Conservation (phyloP, 352 stramenopile species). For the Globisporangium lucens region DNA sequence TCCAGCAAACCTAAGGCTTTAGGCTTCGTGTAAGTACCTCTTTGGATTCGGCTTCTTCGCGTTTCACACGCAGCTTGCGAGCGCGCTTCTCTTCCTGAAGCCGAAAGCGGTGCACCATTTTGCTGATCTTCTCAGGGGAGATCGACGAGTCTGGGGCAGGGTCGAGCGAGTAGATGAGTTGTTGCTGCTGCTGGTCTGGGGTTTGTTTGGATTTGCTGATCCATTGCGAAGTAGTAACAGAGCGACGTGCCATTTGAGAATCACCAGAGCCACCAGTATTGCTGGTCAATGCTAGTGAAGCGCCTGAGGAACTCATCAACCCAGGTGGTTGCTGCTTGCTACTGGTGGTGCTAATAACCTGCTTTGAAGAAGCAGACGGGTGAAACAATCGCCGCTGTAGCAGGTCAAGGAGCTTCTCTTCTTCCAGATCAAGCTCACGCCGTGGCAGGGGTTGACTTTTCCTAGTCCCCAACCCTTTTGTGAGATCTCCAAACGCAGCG, state of each 20-base stretch:
- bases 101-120: conserved; percentile 40
- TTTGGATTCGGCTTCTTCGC: conserved; percentile 30
- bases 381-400: conserved; percentile 19
- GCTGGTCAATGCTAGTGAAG: conserved; percentile 8
- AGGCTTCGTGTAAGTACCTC: neutral
- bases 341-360: neutral
- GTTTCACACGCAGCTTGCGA: conserved; percentile 25
- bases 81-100: conserved; percentile 35
- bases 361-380: conserved; percentile 5
- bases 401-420: conserved; percentile 12
- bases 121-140: conserved; percentile 25
- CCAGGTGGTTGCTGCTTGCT: neutral
- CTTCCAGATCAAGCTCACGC: conserved; percentile 3
- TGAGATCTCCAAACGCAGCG: conserved; percentile 3
- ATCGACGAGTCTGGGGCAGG: conserved; percentile 17
- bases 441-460: neutral
- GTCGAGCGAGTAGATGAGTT: conserved; percentile 17
- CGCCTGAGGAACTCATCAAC: neutral
- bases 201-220: conserved; percentile 12
- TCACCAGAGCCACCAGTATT: neutral
- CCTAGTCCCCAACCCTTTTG: neutral
- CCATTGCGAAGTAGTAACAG: neutral
- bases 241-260: conserved; percentile 2
- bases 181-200: neutral
- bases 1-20: neutral